These are phyloP conservation scores for Morella rubra DNA, from an alignment of 306 rosid species.

Conservation along the genomic window DNA sequence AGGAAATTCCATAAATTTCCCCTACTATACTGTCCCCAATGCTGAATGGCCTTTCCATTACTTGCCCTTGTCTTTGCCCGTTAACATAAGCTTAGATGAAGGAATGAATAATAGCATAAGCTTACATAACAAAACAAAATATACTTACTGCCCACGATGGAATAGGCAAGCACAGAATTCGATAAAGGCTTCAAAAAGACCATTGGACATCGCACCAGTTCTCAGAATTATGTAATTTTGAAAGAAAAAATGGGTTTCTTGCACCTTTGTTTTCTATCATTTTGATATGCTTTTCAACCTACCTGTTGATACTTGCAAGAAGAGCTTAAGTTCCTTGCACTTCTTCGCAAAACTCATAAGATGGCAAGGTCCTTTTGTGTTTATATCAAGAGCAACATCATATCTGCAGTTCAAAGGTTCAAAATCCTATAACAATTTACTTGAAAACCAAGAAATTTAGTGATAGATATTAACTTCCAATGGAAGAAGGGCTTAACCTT, in stretches of 20 bases:
- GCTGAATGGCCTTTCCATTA: slow-evolving; percentile 76
- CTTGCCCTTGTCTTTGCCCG: slow-evolving; percentile 90
- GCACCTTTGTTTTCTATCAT: not conserved
- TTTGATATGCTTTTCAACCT: not conserved
- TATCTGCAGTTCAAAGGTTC: slow-evolving; percentile 44
- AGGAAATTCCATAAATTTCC: slow-evolving; percentile 44
- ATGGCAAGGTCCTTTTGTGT: no score
- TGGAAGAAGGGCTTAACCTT: slow-evolving; percentile 47
- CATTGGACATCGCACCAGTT: not conserved
- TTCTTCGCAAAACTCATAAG: no score
- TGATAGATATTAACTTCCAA: not conserved
- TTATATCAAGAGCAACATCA: slow-evolving; percentile 82
- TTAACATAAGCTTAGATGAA: slow-evolving; percentile 73
- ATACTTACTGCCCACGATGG: no score
- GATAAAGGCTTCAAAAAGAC: not conserved
- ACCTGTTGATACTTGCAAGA: slow-evolving; percentile 96
- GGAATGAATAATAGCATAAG: slow-evolving; percentile 5
- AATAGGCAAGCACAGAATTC: not conserved
- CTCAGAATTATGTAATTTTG: not conserved
- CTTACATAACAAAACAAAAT: no score
- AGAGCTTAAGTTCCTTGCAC: slow-evolving; percentile 82
- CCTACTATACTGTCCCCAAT: slow-evolving; percentile 72
- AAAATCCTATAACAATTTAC: slow-evolving; percentile 11
- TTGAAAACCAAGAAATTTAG: not conserved
- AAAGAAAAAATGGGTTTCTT: not conserved